A percentile compares a stretch with the other conserved stretches of the same genome.
Evolutionary conservation across 73 alveolate species (phyloP).

Genomic region (Durusdinium trenchii): DNA sequence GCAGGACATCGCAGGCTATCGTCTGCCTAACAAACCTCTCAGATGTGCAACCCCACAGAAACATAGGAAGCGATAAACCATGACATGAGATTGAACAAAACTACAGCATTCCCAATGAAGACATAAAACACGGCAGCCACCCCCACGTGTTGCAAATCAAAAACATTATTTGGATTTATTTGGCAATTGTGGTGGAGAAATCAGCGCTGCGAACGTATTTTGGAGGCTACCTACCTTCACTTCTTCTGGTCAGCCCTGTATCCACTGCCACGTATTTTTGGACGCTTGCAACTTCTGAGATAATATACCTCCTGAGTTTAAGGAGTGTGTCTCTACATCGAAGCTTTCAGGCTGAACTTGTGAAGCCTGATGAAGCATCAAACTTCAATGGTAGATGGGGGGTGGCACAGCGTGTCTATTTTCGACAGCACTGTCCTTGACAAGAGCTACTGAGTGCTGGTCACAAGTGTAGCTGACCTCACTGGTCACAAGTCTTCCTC

Average conservation of each 20-base stretch:
- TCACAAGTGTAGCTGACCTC: too few relatives aligned
- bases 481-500: conserved; percentile 26
- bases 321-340: background rate
- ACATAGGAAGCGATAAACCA: background rate
- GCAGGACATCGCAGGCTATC: background rate
- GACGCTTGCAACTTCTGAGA: too few relatives aligned
- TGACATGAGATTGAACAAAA: background rate
- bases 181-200: too few relatives aligned
- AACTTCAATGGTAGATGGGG: background rate
- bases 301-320: background rate
- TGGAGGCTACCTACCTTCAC: too few relatives aligned
- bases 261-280: too few relatives aligned
- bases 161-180: too few relatives aligned
- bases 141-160: background rate
- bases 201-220: too few relatives aligned
- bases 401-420: background rate
- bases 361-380: background rate
- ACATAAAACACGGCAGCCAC: background rate
- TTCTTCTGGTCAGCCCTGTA: too few relatives aligned
- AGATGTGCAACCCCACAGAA: too few relatives aligned
- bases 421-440: background rate
- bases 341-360: too few relatives aligned
- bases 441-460: too few relatives aligned
- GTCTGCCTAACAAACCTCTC: background rate
- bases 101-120: background rate